phyloP scores from a whole-genome alignment of 2,329 filamentous ascomycete species.

The Leptodontidium sp. region DNA sequence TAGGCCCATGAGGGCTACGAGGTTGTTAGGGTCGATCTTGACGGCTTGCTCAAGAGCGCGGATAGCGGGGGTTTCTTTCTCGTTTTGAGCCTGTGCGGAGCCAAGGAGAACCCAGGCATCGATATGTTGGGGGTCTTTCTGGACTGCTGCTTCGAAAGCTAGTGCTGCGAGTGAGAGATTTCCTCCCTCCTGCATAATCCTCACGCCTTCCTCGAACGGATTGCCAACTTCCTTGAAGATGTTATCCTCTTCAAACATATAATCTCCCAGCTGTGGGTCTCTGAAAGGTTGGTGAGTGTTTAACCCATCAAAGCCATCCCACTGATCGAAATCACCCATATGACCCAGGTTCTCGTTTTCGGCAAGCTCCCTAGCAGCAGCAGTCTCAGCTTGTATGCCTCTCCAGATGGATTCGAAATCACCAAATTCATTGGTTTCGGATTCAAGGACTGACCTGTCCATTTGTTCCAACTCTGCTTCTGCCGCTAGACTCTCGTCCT shows the following conservation, averaged over 20 bases:
- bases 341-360: constrained; percentile 69
- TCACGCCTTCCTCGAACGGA: constrained; percentile 91
- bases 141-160: constrained; percentile 94
- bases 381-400: constrained; percentile 80
- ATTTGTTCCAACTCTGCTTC: constrained; percentile 81
- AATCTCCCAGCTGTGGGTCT: constrained; percentile 85
- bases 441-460: constrained; percentile 80
- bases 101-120: constrained; percentile 95
- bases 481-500: constrained; percentile 50
- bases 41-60: constrained; percentile 91
- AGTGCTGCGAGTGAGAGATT: constrained; percentile 93
- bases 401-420: constrained; percentile 92
- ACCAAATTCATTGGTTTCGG: constrained; percentile 79
- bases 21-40: constrained; percentile 85
- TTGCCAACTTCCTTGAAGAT: constrained; percentile 82
- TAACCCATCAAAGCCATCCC: constrained; percentile 76
- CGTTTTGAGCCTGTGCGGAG: constrained; percentile 94
- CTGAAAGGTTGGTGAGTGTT: constrained; percentile 71
- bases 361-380: constrained; percentile 73
- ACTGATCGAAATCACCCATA: constrained; percentile 80
- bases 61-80: constrained; percentile 96
- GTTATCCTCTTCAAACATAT: constrained; percentile 95
- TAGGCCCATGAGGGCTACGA: constrained; percentile 91
- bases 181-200: constrained; percentile 91
- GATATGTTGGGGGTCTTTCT: constrained; percentile 86